phyloP scores from a whole-genome alignment of 1,284 basidiomycete genomes.

The Omphalotus olearius region DNA sequence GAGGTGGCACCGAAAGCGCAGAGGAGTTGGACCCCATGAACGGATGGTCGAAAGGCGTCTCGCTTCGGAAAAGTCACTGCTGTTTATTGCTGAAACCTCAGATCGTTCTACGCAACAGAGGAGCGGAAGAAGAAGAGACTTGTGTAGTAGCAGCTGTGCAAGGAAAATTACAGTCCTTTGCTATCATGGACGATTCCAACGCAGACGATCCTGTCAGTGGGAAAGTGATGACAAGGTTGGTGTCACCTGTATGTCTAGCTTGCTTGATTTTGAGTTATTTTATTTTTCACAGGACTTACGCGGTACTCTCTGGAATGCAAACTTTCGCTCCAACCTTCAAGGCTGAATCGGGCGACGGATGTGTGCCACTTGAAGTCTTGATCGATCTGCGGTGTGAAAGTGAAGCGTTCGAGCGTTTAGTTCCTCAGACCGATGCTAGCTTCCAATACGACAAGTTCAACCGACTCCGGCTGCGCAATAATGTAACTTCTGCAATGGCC shows the following conservation, averaged over 20 bases:
- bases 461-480: conserved; percentile 78
- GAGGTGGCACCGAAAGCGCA: conserved; percentile 24
- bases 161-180: conserved; percentile 78
- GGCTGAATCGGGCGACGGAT: conserved; percentile 36
- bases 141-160: conserved; percentile 82
- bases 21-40: conserved; percentile 52
- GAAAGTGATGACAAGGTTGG: conserved; percentile 81
- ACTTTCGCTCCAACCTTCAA: conserved; percentile 74
- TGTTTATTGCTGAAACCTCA: conserved; percentile 90
- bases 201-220: conserved; percentile 84
- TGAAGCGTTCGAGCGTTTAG: conserved; percentile 82
- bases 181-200: conserved; percentile 78
- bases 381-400: conserved; percentile 83
- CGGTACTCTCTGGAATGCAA: conserved; percentile 77
- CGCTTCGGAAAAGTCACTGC: conserved; percentile 68
- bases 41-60: conserved; percentile 70
- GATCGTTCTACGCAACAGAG: conserved; percentile 74
- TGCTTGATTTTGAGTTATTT: conserved; percentile 4
- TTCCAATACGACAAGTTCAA: conserved; percentile 96
- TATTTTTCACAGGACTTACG: conserved; percentile 56
- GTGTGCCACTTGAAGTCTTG: conserved; percentile 86
- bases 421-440: conserved; percentile 84
- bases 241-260: neutral
- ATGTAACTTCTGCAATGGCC: conserved; percentile 45
- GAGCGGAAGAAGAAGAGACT: conserved; percentile 51